Base-by-base conservation (phyloP, 768 basidiomycete species). In the Serpula lacrymans region DNA sequence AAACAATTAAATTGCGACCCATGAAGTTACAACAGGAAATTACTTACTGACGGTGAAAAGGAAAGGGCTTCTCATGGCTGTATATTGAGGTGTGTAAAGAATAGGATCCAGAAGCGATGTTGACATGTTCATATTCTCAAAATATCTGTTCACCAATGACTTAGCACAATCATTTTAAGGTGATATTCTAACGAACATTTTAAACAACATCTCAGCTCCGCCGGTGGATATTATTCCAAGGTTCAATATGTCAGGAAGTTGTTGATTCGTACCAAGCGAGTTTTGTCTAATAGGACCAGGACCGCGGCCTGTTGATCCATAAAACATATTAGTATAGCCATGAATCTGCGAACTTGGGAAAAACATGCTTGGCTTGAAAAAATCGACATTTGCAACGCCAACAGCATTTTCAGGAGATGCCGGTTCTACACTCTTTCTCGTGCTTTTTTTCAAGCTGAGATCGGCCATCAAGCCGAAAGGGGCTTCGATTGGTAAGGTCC, bases 41-140 rank as follows among this genome's bases (percentile, higher is more conserved):
- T 48, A 78, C 81, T 76, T 52, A 90, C 88, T 78, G 43, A 91
- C 88, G 23, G 93, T 94, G 63, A 95, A 92, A 26, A 97, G 61
- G 69, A 95, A 95, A 3, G 92, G 89, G 52, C 85, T 89, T 16
- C 93, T 78, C 61, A 81, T 80, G 48, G 81, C 84, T 2, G 88
- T 87, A 48, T 72, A 75, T 39, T 84, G 83, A 5, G 91, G 84
- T 0, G 89, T 92, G 56, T 97, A 93, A 16, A 95, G 72, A 23
- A 76, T 73, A 8, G 85, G 83, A 50, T 94, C 92, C 16, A 95
- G 67, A 18, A 95, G 58, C 2, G 83, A 90, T 14, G 88, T 64
- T 0, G 87, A 88, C 6, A 77, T 65, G 52, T 90, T 90, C 76
- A 91, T 88, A 49, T 77, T 74, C 36, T 84, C 77, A 50, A 85